Evolutionary conservation across 2,329 filamentous ascomycete species (phyloP), one percentile per base, ranked within the genome.

Genomic region (Botrytis sinoallii): DNA sequence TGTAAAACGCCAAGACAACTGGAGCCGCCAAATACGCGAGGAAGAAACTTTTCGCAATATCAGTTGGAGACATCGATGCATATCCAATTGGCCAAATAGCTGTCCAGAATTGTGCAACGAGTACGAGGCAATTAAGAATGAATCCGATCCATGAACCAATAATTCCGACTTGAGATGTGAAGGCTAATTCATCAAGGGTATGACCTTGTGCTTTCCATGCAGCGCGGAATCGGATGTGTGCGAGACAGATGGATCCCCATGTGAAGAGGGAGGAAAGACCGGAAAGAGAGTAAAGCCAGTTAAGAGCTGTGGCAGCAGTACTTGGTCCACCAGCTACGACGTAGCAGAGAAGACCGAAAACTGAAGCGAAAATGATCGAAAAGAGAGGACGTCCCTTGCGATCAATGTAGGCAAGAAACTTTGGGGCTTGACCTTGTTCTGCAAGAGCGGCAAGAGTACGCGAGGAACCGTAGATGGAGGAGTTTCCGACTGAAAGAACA

Each of bases 151-250:
- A 92, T 0, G 89, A 92, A 32, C 91, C 91, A 3, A 81, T 83
- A 12, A 91, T 84, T 73, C 91, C 91, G 65, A 87, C 85, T 67
- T 86, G 82, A 29, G 89, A 88, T 57, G 82, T 82, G 84, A 90
- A 93, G 1, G 90, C 88, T 6, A 93, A 86, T 79, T 91, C 89
- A n/a, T 91, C 88, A 6, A 91, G 80, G 3, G 84, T 85, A 77
- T 87, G 88, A 38, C 89, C 89, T 73, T 90, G 74, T 25, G 82
- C 79, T 35, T 80, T 81, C 90, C 90, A 92, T 0, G 89, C 90
- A 7, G 79, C 76, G 55, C 90, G 89, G 86, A 91, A 92, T 32
- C 91, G 89, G 79, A 93, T 91, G 78, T 93, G 91, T 3, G 89
- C 86, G 29, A 90, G 80, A 80, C 89, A 91, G 77, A 92, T 90